These are phyloP conservation scores for Saksenaea vasiformis DNA, from an alignment of 371 early-diverging fungal genomes.

Conservation along the genomic window DNA sequence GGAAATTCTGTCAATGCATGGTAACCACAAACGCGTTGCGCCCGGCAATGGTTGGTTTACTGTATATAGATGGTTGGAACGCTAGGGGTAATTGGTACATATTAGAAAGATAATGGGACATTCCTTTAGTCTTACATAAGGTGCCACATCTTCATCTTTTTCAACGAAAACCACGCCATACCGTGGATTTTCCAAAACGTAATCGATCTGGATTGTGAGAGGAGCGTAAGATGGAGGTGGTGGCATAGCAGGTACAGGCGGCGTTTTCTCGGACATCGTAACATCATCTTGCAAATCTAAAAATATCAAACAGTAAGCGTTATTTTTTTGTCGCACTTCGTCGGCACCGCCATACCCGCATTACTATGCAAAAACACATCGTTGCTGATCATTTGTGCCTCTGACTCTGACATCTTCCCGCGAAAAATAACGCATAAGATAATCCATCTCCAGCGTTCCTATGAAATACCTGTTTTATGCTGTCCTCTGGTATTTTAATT, in stretches of 20 bases:
- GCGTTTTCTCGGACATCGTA: conserved; percentile 7
- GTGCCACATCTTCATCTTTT: conserved; percentile 60
- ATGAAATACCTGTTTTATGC: conserved; percentile 37
- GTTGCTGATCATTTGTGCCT: conserved; percentile 25
- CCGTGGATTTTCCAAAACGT: conserved; percentile 52
- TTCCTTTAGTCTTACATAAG: conserved; percentile 45
- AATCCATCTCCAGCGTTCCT: conserved; percentile 11
- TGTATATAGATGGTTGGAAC: conserved; percentile 74
- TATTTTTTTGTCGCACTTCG: not conserved
- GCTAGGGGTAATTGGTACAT: conserved; percentile 27
- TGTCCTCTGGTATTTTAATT: conserved; percentile 59
- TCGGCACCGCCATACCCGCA: not conserved
- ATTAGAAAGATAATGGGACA: not conserved
- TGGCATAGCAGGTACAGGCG: not conserved
- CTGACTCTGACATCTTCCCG: conserved; percentile 26
- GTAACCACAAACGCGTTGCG: conserved; percentile 84
- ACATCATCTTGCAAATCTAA: conserved; percentile 21
- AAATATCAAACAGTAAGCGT: not conserved
- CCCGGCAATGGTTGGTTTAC: conserved; percentile 77
- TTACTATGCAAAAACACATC: conserved; percentile 22
- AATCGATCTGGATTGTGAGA: conserved; percentile 54
- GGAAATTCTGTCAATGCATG: conserved; percentile 78
- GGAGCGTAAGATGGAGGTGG: conserved; percentile 35
- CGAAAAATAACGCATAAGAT: not conserved
- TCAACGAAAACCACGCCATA: conserved; percentile 59